Percentiles rank a stretch among this genome's conserved stretches.
phyloP scores from a whole-genome alignment of 2,329 filamentous ascomycete species.

The Curvularia sp. region DNA sequence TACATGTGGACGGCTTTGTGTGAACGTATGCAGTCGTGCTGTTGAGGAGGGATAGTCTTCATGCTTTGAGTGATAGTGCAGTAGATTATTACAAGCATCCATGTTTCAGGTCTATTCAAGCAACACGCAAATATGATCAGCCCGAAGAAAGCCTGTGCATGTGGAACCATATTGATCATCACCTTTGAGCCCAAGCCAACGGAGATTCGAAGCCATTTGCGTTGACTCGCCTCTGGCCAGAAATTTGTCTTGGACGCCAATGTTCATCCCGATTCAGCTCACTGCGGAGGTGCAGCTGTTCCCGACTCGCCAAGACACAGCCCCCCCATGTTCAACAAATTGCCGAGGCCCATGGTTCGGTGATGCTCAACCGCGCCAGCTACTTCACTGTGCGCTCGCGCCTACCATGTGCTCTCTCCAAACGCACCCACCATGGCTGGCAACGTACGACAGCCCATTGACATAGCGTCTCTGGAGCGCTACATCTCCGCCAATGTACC shows the following conservation, averaged over 20 bases:
- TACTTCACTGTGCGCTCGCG: conserved; percentile 23
- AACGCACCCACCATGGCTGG: conserved; percentile 72
- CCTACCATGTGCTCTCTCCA: conserved; percentile 24
- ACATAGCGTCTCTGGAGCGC: conserved; percentile 76
- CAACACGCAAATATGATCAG: neutral
- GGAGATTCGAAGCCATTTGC: neutral
- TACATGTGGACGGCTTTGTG: neutral
- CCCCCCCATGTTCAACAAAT: conserved; percentile 22
- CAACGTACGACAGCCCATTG: conserved; percentile 86
- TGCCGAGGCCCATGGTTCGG: conserved; percentile 19
- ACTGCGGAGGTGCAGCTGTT: conserved; percentile 14
- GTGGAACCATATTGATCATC: neutral
- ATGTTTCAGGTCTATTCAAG: neutral
- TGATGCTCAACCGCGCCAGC: conserved; percentile 22
- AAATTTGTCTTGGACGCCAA: neutral
- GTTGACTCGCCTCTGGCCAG: neutral
- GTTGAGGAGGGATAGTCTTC: neutral
- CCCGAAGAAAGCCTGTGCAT: neutral
- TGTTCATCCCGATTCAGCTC: conserved; percentile 3
- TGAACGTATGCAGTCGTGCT: neutral
- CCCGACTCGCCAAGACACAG: conserved; percentile 18
- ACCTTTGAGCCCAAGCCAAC: neutral
- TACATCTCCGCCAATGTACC: conserved; percentile 83
- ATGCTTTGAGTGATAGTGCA: neutral
- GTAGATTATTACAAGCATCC: neutral